phyloP scores from a whole-genome alignment of 2,329 filamentous ascomycete genomes.

The Westerdykella aurantiaca region DNA sequence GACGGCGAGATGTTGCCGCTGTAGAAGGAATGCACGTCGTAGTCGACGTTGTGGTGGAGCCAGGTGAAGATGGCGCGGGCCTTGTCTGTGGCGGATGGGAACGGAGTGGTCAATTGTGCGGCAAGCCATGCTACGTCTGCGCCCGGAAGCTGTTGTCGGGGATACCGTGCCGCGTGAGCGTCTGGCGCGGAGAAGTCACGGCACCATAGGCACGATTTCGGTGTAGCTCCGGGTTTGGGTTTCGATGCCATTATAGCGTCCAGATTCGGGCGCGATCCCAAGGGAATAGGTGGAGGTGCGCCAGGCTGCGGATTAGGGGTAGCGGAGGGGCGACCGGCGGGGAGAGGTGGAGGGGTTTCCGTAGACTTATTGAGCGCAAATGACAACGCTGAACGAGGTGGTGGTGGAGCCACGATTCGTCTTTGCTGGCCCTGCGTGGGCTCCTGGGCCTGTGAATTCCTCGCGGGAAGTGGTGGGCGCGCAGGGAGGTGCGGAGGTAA shows the following conservation, averaged over 20 bases:
- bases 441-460: conserved; percentile 11
- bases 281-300: conserved; percentile 49
- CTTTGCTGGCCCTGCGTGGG: conserved; percentile 23
- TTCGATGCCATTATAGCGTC: conserved; percentile 48
- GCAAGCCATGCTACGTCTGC: conserved; percentile 67
- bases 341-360: conserved; percentile 26
- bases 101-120: conserved; percentile 68
- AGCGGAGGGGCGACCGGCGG: conserved; percentile 17
- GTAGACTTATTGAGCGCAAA: conserved; percentile 41
- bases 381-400: conserved; percentile 43
- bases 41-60: conserved; percentile 89
- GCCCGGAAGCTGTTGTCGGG: conserved; percentile 65
- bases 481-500: conserved; percentile 25
- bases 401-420: conserved; percentile 28
- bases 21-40: conserved; percentile 78
- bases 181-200: conserved; percentile 85
- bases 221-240: conserved; percentile 22
- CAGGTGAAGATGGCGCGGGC: conserved; percentile 89
- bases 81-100: conserved; percentile 80
- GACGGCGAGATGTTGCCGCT: conserved; percentile 60
- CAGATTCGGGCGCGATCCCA: conserved; percentile 53
- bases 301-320: conserved; percentile 8
- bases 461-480: conserved; percentile 22
- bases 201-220: conserved; percentile 64
- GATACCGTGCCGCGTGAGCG: conserved; percentile 68